Evolutionary conservation across 1,284 basidiomycete genomes (phyloP).

Genomic region (Fomes fomentarius): DNA sequence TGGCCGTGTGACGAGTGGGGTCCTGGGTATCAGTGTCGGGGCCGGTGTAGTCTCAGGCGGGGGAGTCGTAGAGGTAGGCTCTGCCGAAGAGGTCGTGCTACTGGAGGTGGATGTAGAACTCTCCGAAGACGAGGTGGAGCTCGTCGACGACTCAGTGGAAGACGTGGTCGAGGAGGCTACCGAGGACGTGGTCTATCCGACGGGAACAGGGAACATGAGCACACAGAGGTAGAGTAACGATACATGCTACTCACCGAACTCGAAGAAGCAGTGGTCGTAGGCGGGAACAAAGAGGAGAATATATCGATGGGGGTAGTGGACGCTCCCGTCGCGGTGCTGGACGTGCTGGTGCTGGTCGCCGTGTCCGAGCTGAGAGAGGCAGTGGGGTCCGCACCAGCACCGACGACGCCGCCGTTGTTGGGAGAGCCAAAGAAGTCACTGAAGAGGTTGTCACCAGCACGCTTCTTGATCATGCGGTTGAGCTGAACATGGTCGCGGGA

Average conservation of each 20-base stretch:
- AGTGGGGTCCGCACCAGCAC: constrained; percentile 26
- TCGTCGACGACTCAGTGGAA: constrained; percentile 1
- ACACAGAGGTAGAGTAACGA: too few species aligned
- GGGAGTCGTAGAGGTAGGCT: constrained; percentile 23
- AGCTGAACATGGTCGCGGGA: constrained; percentile 58
- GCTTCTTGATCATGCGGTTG: constrained; percentile 72
- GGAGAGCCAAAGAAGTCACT: constrained; percentile 16
- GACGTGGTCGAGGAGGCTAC: neutral
- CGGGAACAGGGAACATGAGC: too few species aligned
- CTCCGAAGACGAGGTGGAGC: neutral
- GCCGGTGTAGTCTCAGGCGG: constrained; percentile 23
- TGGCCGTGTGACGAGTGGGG: constrained; percentile 6
- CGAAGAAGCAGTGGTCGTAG: too few species aligned
- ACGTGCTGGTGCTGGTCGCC: neutral
- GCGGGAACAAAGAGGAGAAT: too few species aligned
- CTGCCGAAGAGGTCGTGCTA: constrained; percentile 21
- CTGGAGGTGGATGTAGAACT: constrained; percentile 23
- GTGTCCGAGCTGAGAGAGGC: constrained; percentile 6
- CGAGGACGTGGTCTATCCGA: too few species aligned
- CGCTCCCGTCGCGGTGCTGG: constrained; percentile 22
- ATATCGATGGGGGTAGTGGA: too few species aligned
- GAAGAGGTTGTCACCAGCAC: constrained; percentile 36
- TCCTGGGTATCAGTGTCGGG: constrained; percentile 22
- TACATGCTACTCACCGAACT: neutral
- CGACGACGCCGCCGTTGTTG: constrained; percentile 22